phyloP scores from a whole-genome alignment of 495 filamentous ascomycete species.

The Lichenothelia convexa region DNA sequence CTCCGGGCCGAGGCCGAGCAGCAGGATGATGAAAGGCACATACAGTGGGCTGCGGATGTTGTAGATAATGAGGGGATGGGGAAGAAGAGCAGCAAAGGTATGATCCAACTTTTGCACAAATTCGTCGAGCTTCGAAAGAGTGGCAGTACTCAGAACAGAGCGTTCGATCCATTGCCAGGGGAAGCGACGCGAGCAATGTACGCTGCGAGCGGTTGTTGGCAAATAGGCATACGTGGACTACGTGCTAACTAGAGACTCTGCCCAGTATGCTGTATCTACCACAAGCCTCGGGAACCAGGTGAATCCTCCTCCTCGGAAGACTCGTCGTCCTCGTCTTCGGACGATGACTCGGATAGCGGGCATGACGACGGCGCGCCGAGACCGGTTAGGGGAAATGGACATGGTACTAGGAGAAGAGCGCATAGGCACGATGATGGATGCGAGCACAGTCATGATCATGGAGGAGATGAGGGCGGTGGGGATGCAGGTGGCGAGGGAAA shows the following conservation, averaged over 20 bases:
- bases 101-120: slow-evolving; percentile 2
- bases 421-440: too few species aligned
- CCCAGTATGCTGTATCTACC: slow-evolving; percentile 95
- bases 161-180: not conserved
- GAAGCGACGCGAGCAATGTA: too few species aligned
- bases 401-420: slow-evolving; percentile 1
- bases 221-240: not conserved
- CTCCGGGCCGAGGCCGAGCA: too few species aligned
- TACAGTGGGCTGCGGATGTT: slow-evolving; percentile 85
- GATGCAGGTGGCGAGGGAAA: slow-evolving; percentile 13
- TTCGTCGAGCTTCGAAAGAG: not conserved
- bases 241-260: not conserved
- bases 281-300: slow-evolving; percentile 61
- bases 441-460: slow-evolving; percentile 23
- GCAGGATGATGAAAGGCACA: slow-evolving; percentile 22
- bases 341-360: slow-evolving; percentile 28
- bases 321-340: slow-evolving; percentile 39
- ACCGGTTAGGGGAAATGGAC: slow-evolving; percentile 12
- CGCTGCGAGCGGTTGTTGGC: too few species aligned
- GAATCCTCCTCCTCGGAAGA: slow-evolving; percentile 72
- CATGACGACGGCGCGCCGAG: slow-evolving; percentile 31
- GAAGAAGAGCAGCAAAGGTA: slow-evolving; percentile 86
- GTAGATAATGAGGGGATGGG: slow-evolving; percentile 93
- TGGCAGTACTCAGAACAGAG: not conserved
- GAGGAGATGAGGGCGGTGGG: slow-evolving; percentile 20